These are phyloP conservation scores for Oryza punctata DNA, from an alignment of 176 grass and related monocot species.

Conservation along the genomic window DNA sequence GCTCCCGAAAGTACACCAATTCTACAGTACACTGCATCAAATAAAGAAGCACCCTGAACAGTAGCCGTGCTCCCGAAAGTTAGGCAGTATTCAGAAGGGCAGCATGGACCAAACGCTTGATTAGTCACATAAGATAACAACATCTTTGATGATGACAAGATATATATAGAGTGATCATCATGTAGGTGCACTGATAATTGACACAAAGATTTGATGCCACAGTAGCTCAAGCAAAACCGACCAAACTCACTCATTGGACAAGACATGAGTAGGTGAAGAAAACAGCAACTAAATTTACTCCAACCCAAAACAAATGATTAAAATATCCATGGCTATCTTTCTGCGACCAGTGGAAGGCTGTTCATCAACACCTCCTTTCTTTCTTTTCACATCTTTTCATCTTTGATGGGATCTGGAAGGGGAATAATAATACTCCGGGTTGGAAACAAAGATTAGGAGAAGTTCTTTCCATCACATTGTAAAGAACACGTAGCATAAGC, in stretches of 20 bases:
- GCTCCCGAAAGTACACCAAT: constrained; percentile 11
- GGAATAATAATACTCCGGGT: constrained; percentile 19
- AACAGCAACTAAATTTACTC: constrained; percentile 8
- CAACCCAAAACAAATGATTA: constrained; percentile 16
- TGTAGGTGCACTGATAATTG: constrained; percentile 3
- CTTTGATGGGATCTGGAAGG: constrained; percentile 32
- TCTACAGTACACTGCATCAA: constrained; percentile 8
- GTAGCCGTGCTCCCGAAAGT: constrained; percentile 30
- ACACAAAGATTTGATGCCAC: not conserved
- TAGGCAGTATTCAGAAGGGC: constrained; percentile 7
- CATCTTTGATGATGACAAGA: constrained; percentile 35
- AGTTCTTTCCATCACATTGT: not conserved
- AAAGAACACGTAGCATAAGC: not conserved
- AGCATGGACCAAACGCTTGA: constrained; percentile 32
- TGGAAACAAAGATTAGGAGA: constrained; percentile 46
- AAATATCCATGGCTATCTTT: constrained; percentile 15
- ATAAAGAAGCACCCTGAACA: constrained; percentile 42
- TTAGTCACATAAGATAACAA: constrained; percentile 31
- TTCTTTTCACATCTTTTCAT: constrained; percentile 52
- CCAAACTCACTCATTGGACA: constrained; percentile 42
- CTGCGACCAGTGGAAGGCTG: constrained; percentile 10
- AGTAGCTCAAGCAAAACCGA: constrained; percentile 19
- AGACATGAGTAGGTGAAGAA: constrained; percentile 24
- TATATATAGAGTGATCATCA: constrained; percentile 14
- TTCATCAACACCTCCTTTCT: constrained; percentile 7